Conservation (phyloP, 805 yeast species). For the Candida vaughaniae region DNA sequence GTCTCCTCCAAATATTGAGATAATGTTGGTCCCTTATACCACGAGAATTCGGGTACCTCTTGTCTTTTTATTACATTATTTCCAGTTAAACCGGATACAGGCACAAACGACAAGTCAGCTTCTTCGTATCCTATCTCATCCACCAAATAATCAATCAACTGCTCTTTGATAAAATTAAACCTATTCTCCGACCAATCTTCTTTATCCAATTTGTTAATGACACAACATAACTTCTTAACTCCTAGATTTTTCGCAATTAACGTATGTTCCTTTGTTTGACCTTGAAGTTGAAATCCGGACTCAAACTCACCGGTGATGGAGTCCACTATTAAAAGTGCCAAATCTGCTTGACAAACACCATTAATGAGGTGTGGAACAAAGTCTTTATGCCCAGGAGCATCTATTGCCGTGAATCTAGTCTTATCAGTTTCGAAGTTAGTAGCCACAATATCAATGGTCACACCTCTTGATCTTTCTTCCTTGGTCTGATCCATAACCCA, state of each 20-base stretch:
- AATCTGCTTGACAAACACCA: slow-evolving; percentile 77
- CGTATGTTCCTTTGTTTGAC: slow-evolving; percentile 80
- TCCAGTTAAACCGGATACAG: slow-evolving; percentile 70
- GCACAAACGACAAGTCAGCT: slow-evolving; percentile 51
- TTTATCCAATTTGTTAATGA: slow-evolving; percentile 70
- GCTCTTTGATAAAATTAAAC: slow-evolving; percentile 49
- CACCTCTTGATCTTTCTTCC: slow-evolving; percentile 75
- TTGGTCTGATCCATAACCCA: slow-evolving; percentile 83
- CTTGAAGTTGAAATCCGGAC: slow-evolving; percentile 62
- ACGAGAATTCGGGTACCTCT: slow-evolving; percentile 29
- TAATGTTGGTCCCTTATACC: slow-evolving; percentile 51
- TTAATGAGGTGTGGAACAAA: slow-evolving; percentile 86
- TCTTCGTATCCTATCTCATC: slow-evolving; percentile 51
- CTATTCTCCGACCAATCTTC: slow-evolving; percentile 55
- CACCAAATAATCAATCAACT: slow-evolving; percentile 50
- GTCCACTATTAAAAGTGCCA: slow-evolving; percentile 72
- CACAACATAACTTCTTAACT: slow-evolving; percentile 57
- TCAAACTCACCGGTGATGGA: slow-evolving; percentile 66
- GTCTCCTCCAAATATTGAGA: slow-evolving; percentile 40
- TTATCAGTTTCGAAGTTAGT: slow-evolving; percentile 58
- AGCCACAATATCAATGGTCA: slow-evolving; percentile 75
- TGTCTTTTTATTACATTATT: slow-evolving; percentile 54
- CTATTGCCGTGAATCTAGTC: slow-evolving; percentile 66
- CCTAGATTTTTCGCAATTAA: slow-evolving; percentile 67
- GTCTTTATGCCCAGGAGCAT: slow-evolving; percentile 84